A percentile compares a stretch with the other conserved stretches of the same genome.
phyloP scores from a whole-genome alignment of 163 green algal species.

The Smithsoniella earleae region DNA sequence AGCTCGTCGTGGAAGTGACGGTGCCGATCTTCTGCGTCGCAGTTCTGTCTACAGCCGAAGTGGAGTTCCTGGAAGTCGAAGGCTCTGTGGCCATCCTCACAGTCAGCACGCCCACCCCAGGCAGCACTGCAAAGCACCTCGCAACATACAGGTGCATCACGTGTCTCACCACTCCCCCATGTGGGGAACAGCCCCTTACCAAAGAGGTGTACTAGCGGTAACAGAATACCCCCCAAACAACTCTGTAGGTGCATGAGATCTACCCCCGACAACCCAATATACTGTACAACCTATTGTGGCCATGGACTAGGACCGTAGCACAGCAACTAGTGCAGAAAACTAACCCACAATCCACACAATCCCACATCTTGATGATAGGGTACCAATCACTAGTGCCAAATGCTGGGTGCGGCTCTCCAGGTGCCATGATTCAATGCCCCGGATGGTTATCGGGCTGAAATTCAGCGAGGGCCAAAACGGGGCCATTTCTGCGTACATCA shows the following conservation, averaged over 20 bases:
- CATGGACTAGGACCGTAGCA: too few relatives aligned
- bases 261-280: too few relatives aligned
- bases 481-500: constrained; percentile 11
- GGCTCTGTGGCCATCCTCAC: constrained; percentile 20
- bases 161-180: background rate
- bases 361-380: too few relatives aligned
- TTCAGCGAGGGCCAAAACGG: constrained; percentile 1
- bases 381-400: too few relatives aligned
- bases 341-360: too few relatives aligned
- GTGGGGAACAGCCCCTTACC: too few relatives aligned
- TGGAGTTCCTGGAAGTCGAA: constrained; percentile 3
- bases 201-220: too few relatives aligned
- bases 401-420: too few relatives aligned
- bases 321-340: too few relatives aligned
- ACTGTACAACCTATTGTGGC: too few relatives aligned
- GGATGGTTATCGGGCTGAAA: background rate
- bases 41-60: constrained; percentile 1
- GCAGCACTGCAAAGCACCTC: background rate
- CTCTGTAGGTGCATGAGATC: too few relatives aligned
- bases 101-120: background rate
- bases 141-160: background rate
- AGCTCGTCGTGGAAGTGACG: constrained; percentile 10
- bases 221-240: too few relatives aligned
- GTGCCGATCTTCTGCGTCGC: constrained; percentile 28
- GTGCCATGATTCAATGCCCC: constrained; percentile 28